These are phyloP conservation scores for Boletus calvinii DNA, from an alignment of 1,284 basidiomycete species.

Conservation along the genomic window DNA sequence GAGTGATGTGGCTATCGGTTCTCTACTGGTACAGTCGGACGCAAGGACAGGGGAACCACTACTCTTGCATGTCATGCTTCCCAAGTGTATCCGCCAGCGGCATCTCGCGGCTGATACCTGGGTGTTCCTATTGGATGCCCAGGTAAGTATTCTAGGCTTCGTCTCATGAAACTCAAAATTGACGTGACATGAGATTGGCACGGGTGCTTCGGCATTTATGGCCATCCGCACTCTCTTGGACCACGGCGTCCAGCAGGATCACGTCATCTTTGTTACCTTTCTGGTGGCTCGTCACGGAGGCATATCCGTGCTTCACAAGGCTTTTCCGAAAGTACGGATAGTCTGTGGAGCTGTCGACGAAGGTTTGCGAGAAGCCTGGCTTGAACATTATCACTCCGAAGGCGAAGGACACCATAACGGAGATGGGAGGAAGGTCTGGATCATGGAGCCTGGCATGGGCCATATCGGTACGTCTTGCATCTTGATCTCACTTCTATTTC, in stretches of 20 bases:
- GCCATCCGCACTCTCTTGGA: conserved; percentile 93
- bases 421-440: conserved; percentile 64
- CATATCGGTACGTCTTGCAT: conserved; percentile 60
- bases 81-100: conserved; percentile 64
- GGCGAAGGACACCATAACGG: conserved; percentile 36
- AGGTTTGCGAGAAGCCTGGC: conserved; percentile 68
- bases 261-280: conserved; percentile 87
- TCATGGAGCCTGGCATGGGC: conserved; percentile 79
- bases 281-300: conserved; percentile 84
- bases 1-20: conserved; percentile 85
- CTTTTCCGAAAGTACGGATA: conserved; percentile 82
- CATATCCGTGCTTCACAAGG: conserved; percentile 70
- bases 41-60: conserved; percentile 84
- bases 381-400: conserved; percentile 51
- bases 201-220: conserved; percentile 95
- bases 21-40: conserved; percentile 89
- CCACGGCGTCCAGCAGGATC: conserved; percentile 85
- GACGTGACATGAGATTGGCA: conserved; percentile 69
- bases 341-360: conserved; percentile 83
- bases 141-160: conserved; percentile 43
- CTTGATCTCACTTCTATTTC: conserved; percentile 1
- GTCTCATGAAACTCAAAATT: background rate
- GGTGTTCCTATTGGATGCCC: conserved; percentile 92
- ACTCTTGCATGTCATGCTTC: conserved; percentile 81
- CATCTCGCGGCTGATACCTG: conserved; percentile 67